Evolutionary conservation across 768 basidiomycete genomes (phyloP), one percentile per base, ranked within the genome.

Genomic region (Termitomyces titanicus): DNA sequence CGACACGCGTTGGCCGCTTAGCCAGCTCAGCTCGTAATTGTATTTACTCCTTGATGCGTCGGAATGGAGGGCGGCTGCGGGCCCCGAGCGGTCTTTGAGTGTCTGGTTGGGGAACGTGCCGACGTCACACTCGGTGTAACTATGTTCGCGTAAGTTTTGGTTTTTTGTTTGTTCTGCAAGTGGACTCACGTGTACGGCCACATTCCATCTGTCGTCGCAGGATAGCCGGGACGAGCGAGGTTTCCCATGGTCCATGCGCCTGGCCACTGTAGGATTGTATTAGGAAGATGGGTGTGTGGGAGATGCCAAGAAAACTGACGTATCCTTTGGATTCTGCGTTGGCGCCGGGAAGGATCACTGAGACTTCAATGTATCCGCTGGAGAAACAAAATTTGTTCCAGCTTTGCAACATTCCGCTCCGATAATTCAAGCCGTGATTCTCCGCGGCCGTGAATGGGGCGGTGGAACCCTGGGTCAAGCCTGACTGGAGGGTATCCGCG

Each of bases 351-450:
- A 89, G 70, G 0, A 75, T 74, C 9, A 84, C 72, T 3, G 74
- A 66, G 17, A 87, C 82, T 73, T 93, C 92, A 56, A 94, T 80
- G 69, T 88, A 88, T 5, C 91, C 91, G 25, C 79, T 81, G 27
- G 88, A 83, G 64, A 92, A 92, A 69, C 89, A 94, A 64, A 94
- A 85, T 75, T 94, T 92, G 71, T 94, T 94, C 92, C 92, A 94
- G 38, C 82, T 83, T 71, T 93, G 90, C 3, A 94, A 72, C 89
- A 93, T 92, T 5, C 86, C 91, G 65, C 75, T 84, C 61, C 81
- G 74, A 64, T 86, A 94, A 37, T 73, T 73, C 55, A 89, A 75
- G 6, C 73, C 73, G 65, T 93, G 84, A 61, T 85, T 81, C 22
- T 75, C 62, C 0, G 60, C 73, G 4, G 56, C n/a, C 0, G 75